Conservation (phyloP, 345 rosid genomes). For the Eucalyptus polyanthemos region DNA sequence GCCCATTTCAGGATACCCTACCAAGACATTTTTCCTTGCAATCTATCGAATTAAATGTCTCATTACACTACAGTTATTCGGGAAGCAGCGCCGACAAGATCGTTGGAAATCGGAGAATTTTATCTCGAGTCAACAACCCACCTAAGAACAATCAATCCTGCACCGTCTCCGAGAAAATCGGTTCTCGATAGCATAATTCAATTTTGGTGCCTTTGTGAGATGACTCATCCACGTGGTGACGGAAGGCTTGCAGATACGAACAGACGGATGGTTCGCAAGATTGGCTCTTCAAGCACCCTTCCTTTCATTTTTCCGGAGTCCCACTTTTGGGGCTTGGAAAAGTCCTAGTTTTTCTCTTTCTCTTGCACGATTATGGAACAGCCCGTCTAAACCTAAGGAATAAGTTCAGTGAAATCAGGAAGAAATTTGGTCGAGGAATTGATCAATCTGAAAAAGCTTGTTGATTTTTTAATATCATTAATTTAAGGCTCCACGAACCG, state of each 20-base stretch:
- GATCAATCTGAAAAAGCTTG: not conserved
- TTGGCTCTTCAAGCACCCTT: not conserved
- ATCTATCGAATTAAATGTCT: not conserved
- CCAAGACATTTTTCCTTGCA: not conserved
- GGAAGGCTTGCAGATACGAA: not conserved
- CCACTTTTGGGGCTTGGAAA: not conserved
- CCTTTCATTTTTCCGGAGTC: not conserved
- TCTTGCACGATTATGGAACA: not conserved
- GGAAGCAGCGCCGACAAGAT: not conserved
- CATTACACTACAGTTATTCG: not conserved
- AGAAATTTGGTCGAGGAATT: not conserved
- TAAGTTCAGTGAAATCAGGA: not conserved
- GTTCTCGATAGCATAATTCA: not conserved
- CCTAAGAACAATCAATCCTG: not conserved
- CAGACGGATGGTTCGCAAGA: not conserved
- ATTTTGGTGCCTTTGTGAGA: not conserved
- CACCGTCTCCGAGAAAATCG: not conserved
- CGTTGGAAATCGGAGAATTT: not conserved
- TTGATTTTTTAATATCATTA: accelerated
- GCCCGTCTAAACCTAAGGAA: not conserved
- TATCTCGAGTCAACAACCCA: not conserved
- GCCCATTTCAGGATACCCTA: not conserved
- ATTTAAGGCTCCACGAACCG: too few relatives aligned
- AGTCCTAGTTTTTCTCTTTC: not conserved
- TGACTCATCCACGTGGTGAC: not conserved